Percentiles rank a stretch among this genome's conserved stretches.
Evolutionary conservation across 208 protist species (phyloP).

Genomic region (Polymyxa betae): DNA sequence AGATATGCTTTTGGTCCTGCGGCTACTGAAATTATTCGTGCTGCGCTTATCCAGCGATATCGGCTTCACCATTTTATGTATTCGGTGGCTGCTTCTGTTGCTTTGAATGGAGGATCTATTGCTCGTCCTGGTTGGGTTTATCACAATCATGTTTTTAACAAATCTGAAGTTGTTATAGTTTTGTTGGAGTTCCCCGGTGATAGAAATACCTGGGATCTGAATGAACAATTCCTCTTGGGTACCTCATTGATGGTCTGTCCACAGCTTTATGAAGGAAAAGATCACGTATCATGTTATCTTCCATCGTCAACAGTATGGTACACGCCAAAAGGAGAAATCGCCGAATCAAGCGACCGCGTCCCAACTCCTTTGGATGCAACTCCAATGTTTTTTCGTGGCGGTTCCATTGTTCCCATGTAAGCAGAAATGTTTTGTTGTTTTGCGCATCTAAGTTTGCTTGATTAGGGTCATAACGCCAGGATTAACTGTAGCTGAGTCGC

Average conservation of each 20-base stretch:
- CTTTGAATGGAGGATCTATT: constrained; percentile 67
- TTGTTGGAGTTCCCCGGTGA: constrained; percentile 77
- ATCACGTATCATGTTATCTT: background rate
- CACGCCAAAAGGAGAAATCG: background rate
- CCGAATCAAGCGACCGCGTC: background rate
- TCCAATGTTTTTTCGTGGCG: constrained; percentile 73
- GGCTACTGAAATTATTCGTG: constrained; percentile 66
- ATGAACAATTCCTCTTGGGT: background rate
- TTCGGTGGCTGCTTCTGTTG: constrained; percentile 68
- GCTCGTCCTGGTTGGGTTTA: constrained; percentile 60
- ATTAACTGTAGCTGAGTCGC: constrained; percentile 34
- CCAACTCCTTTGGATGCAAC: constrained; percentile 68
- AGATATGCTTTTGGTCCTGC: background rate
- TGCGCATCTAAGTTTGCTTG: too few species aligned
- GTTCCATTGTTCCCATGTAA: constrained; percentile 69
- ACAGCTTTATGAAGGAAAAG: background rate
- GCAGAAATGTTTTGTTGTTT: too few species aligned
- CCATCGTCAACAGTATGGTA: background rate
- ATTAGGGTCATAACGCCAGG: too few species aligned
- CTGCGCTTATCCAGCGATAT: constrained; percentile 69
- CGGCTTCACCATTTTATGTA: constrained; percentile 79
- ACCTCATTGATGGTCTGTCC: background rate
- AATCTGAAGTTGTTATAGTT: background rate
- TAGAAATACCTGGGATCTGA: background rate
- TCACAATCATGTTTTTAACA: background rate